A percentile compares a stretch with the other conserved stretches of the same genome.
phyloP scores from a whole-genome alignment of 1,284 basidiomycete species.

The Mycena citricolor region DNA sequence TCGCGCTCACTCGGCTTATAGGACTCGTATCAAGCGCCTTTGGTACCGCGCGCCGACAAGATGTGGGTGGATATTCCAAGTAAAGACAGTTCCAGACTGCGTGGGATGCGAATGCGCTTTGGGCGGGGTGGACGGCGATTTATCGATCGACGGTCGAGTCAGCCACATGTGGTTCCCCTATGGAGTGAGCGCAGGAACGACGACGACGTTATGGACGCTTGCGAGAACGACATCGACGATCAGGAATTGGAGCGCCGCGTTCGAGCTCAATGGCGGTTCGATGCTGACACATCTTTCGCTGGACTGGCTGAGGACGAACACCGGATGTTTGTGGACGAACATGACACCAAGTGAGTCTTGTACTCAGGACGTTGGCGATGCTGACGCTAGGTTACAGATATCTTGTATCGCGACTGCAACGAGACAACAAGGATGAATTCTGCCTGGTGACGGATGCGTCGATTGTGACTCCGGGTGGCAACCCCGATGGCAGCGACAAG shows the following conservation, averaged over 20 bases:
- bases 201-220: slow-evolving; percentile 14
- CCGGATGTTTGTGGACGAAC: slow-evolving; percentile 69
- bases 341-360: slow-evolving; percentile 50
- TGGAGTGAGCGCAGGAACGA: slow-evolving; percentile 11
- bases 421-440: slow-evolving; percentile 5
- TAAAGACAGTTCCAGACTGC: slow-evolving; percentile 42
- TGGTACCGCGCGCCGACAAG: slow-evolving; percentile 23
- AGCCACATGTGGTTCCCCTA: slow-evolving; percentile 8
- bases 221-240: slow-evolving; percentile 8
- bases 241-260: slow-evolving; percentile 36
- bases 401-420: slow-evolving; percentile 5
- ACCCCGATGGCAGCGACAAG: slow-evolving; percentile 4
- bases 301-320: slow-evolving; percentile 65
- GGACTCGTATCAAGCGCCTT: slow-evolving; percentile 61
- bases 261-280: slow-evolving; percentile 68
- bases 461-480: slow-evolving; percentile 2
- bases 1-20: slow-evolving; percentile 39
- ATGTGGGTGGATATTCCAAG: slow-evolving; percentile 28
- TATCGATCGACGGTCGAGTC: slow-evolving; percentile 63
- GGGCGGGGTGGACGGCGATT: slow-evolving; percentile 80
- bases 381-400: slow-evolving; percentile 5
- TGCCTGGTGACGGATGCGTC: slow-evolving; percentile 13
- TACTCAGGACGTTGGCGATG: neutral
- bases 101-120: slow-evolving; percentile 68
- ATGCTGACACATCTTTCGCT: slow-evolving; percentile 53